These are phyloP conservation scores for Didymella exigua DNA, from an alignment of 2,329 filamentous ascomycete species.

Conservation along the genomic window DNA sequence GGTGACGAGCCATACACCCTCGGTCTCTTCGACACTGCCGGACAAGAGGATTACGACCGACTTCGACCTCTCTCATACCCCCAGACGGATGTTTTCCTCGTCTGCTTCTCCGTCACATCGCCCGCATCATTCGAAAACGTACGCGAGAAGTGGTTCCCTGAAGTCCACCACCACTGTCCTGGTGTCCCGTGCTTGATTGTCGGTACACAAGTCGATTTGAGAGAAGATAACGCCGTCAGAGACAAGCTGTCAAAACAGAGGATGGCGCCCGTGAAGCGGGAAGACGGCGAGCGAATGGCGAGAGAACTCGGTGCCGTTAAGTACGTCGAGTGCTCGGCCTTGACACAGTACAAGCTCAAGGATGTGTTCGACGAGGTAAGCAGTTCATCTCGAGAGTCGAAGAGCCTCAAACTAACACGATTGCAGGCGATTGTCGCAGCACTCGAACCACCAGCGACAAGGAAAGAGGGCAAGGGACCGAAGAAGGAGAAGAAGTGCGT, in stretches of 20 bases:
- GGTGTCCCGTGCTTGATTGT: conserved; percentile 98
- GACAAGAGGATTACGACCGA: conserved; percentile 99
- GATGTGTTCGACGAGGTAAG: conserved; percentile 98
- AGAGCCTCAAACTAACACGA: conserved; percentile 15
- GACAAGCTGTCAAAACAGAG: conserved; percentile 96
- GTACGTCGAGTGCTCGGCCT: conserved; percentile 97
- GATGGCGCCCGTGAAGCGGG: conserved; percentile 89
- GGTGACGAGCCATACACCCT: conserved; percentile 98
- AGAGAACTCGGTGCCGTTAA: conserved; percentile 97
- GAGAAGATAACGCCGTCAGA: conserved; percentile 83
- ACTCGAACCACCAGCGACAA: conserved; percentile 78
- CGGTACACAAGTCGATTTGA: conserved; percentile 94
- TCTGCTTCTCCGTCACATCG: conserved; percentile 98
- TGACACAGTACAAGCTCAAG: conserved; percentile 98
- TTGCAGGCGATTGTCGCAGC: conserved; percentile 90
- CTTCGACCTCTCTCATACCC: conserved; percentile 96
- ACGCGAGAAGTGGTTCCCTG: conserved; percentile 97
- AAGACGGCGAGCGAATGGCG: conserved; percentile 94
- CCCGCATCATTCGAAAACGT: conserved; percentile 99
- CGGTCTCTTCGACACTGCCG: conserved; percentile 96
- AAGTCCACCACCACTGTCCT: conserved; percentile 98
- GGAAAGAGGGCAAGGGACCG: conserved; percentile 57
- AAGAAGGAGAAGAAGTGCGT: conserved; percentile 47
- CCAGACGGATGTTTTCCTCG: conserved; percentile 97
- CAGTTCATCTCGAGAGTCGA: too few species aligned